Percentiles rank a stretch among this genome's conserved stretches.
Conservation (phyloP, 257 asterid genomes). For the Gardenia jasminoides region DNA sequence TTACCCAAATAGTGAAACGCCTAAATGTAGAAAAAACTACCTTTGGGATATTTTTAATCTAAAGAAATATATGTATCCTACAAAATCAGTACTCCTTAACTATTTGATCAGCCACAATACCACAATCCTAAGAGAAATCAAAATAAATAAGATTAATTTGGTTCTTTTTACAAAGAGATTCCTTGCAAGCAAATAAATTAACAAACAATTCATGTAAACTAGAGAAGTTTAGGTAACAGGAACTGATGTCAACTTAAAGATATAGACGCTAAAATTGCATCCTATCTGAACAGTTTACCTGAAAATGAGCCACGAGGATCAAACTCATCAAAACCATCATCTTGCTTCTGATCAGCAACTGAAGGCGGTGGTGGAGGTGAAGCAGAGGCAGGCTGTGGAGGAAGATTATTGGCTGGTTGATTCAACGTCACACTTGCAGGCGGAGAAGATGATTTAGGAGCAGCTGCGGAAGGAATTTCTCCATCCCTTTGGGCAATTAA, state of each 20-base stretch:
- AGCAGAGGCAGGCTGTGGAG: constrained; percentile 41
- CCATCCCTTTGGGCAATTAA: constrained; percentile 53
- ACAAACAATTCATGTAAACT: not conserved
- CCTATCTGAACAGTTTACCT: constrained; percentile 38
- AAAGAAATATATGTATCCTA: not conserved
- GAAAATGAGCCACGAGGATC: constrained; percentile 86
- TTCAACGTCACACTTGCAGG: constrained; percentile 52
- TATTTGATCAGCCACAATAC: not conserved
- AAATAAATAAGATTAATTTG: not conserved
- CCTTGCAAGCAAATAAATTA: not conserved
- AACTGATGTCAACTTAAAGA: not conserved
- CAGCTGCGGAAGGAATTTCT: constrained; percentile 57
- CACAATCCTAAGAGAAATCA: not conserved
- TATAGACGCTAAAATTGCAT: constrained; percentile 5
- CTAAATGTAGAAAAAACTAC: not conserved
- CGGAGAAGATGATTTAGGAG: constrained; percentile 59
- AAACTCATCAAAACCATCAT: constrained; percentile 81
- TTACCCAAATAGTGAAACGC: not conserved
- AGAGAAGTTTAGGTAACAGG: not conserved
- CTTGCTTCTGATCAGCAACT: constrained; percentile 44
- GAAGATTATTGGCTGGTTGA: constrained; percentile 40
- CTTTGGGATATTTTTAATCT: not conserved
- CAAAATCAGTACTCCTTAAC: not conserved
- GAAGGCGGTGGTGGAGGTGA: constrained; percentile 51
- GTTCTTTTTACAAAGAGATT: not conserved